Evolutionary conservation across 2,329 filamentous ascomycete genomes (phyloP), one percentile per base, ranked within the genome.

Genomic region (Ophiocordyceps camponoti-saundersi): DNA sequence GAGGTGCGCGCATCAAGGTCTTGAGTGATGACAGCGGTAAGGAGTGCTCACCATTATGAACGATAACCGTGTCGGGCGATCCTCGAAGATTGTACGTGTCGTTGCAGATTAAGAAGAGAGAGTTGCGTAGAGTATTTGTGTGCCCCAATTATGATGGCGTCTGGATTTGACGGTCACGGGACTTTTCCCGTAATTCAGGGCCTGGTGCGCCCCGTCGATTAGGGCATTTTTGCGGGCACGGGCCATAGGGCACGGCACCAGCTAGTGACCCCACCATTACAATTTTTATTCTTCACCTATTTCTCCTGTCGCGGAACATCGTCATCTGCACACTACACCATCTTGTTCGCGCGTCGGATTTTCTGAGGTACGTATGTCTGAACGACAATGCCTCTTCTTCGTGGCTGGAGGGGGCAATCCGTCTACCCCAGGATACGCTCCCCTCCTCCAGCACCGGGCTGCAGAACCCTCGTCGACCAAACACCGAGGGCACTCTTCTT

Each of bases 401-500:
- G 72, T 72, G 75, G 73, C 73, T 62, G 72, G 65, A 70, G 71
- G 70, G 70, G 75, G 72, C 73, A 80, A 80, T 81, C 77, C 40
- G 46, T 43, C 45, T 26, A 18, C 11, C 51, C 55, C 59, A 56
- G 51, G 77, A 81, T 77, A 80, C 77, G 71, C 73, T 70, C 71
- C 67, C 75, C 71, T 71, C 70, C 72, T 69, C 68, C 72, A 71
- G 69, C 70, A 76, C 65, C 71, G 77, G 77, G 78, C 77, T 72
- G 77, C 72, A 80, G 78, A 82, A 80, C 78, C 78, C 77, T 79
- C 70, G 67, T 69, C 67, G 65, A 63, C 61, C 56, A 55, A 26
- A 62, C 61, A 58, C 57, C 57, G 71, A 75, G 77, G 78, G 78
- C 77, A 82, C 78, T 82, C 78, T 81, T 71, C 75, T 72, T 67